phyloP scores from a whole-genome alignment of 75 land plant genomes.

The Cunninghamia lanceolata region DNA sequence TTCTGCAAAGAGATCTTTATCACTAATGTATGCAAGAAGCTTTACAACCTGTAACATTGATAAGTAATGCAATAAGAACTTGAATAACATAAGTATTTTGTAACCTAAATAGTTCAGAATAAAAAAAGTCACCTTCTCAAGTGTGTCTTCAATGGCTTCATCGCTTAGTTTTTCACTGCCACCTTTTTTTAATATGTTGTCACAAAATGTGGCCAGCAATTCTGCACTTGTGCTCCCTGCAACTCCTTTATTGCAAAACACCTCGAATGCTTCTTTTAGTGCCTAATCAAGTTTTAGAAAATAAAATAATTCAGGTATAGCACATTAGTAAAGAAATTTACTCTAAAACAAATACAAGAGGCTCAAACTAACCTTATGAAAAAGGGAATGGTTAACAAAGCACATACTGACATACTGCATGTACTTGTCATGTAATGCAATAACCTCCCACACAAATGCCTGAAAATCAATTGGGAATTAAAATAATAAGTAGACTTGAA shows the following conservation, averaged over 20 bases:
- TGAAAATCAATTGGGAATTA: slow-evolving; percentile 18
- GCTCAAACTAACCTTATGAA: slow-evolving; percentile 73
- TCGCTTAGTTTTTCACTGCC: slow-evolving; percentile 92
- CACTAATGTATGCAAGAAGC: slow-evolving; percentile 88
- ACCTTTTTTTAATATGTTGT: slow-evolving; percentile 87
- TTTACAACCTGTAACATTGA: slow-evolving; percentile 68
- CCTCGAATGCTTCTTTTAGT: slow-evolving; percentile 90
- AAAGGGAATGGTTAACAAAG: slow-evolving; percentile 75
- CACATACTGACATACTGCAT: slow-evolving; percentile 78
- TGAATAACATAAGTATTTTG: not conserved
- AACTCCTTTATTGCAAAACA: slow-evolving; percentile 89
- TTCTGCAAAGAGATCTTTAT: slow-evolving; percentile 92
- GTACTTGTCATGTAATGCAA: slow-evolving; percentile 92
- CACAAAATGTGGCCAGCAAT: slow-evolving; percentile 87
- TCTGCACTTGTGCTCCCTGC: slow-evolving; percentile 91
- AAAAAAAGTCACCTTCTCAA: slow-evolving; percentile 63
- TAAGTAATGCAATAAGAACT: not conserved
- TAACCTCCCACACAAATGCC: slow-evolving; percentile 84
- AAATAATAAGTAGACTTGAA: not conserved
- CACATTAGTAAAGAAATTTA: not conserved
- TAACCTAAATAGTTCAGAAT: not conserved
- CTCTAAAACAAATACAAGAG: not conserved
- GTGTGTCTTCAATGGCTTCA: slow-evolving; percentile 91
- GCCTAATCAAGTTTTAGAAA: slow-evolving; percentile 37
- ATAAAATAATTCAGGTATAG: slow-evolving; percentile 3